Conservation (phyloP, 345 rosid genomes). For the Citrus glauca region DNA sequence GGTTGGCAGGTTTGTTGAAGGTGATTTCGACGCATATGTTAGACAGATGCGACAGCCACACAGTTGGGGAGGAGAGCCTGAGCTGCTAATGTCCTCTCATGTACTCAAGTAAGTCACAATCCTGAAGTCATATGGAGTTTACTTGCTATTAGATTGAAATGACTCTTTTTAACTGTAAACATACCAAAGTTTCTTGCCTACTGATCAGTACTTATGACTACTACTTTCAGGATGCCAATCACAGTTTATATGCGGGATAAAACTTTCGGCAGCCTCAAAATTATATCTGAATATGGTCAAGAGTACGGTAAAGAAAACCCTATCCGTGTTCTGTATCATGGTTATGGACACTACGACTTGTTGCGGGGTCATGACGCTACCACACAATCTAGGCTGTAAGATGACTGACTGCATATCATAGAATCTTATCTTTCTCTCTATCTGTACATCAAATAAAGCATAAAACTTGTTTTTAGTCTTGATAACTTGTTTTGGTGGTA, state of each 20-base stretch:
- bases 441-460: background rate
- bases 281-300: conserved; percentile 62
- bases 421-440: background rate
- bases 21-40: conserved; percentile 55
- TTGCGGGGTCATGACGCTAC: conserved; percentile 23
- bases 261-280: conserved; percentile 32
- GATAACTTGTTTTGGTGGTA: background rate
- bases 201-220: background rate
- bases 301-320: conserved; percentile 55
- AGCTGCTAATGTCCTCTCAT: conserved; percentile 71
- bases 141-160: background rate
- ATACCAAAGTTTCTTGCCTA: background rate
- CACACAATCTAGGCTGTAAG: conserved; percentile 38
- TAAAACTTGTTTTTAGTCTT: background rate
- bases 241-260: conserved; percentile 53
- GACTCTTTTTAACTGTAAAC: background rate
- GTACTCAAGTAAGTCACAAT: conserved; percentile 39
- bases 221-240: conserved; percentile 43
- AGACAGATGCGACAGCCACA: conserved; percentile 58
- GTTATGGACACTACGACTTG: conserved; percentile 62
- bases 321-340: conserved; percentile 50
- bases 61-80: conserved; percentile 78
- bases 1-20: conserved; percentile 53
- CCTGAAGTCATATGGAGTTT: background rate
- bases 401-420: background rate